Evolutionary conservation across 2,329 filamentous ascomycete genomes (phyloP).

Genomic region (Venturia effusa): DNA sequence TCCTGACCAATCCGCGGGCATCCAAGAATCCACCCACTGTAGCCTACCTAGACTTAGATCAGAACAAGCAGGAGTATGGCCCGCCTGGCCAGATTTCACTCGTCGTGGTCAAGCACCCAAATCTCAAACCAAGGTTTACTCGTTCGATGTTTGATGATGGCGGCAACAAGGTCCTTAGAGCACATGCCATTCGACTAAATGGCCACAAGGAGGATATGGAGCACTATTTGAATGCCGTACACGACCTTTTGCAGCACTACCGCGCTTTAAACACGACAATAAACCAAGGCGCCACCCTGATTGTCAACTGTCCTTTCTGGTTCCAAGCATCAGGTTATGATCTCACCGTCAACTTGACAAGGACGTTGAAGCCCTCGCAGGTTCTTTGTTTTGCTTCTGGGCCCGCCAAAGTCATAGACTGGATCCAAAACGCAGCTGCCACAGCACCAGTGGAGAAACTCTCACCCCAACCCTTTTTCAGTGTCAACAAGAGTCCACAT

Average conservation of each 20-base stretch:
- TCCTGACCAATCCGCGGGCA: neutral
- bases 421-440: neutral
- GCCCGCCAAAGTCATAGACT: neutral
- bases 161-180: neutral
- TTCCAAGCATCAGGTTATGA: slow-evolving; percentile 4
- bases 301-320: slow-evolving; percentile 4
- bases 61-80: slow-evolving; percentile 2
- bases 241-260: slow-evolving; percentile 1
- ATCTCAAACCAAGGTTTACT: neutral
- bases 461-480: neutral
- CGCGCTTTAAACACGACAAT: neutral
- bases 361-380: slow-evolving; percentile 1
- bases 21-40: neutral
- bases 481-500: neutral
- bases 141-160: neutral
- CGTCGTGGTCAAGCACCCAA: neutral
- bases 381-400: slow-evolving; percentile 1
- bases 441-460: neutral
- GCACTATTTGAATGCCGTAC: slow-evolving; percentile 1
- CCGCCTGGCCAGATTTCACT: slow-evolving; percentile 8
- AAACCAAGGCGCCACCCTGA: neutral
- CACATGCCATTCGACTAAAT: slow-evolving; percentile 4
- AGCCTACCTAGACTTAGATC: slow-evolving; percentile 3
- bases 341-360: slow-evolving; percentile 2
- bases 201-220: slow-evolving; percentile 1